These are phyloP conservation scores for Fusarium compactum DNA, from an alignment of 2,329 filamentous ascomycete species.

Conservation along the genomic window DNA sequence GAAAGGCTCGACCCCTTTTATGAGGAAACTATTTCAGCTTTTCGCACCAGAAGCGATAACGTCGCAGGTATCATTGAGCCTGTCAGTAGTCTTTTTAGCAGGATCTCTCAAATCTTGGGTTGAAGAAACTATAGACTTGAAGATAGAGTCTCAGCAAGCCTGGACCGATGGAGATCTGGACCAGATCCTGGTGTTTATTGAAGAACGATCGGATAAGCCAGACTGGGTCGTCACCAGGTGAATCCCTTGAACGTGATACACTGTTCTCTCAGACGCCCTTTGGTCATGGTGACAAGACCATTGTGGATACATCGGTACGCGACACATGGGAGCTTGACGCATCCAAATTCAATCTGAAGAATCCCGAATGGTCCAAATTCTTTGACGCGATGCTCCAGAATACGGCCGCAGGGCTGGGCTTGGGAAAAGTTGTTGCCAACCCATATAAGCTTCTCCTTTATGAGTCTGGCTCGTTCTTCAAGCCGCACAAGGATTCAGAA, in stretches of 20 bases:
- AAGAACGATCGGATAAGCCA: background rate
- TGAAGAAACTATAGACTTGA: background rate
- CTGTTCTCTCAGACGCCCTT: constrained; percentile 10
- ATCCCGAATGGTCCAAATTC: constrained; percentile 7
- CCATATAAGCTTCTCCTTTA: constrained; percentile 29
- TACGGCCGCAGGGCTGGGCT: constrained; percentile 8
- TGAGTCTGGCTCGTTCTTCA: constrained; percentile 32
- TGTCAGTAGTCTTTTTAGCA: background rate
- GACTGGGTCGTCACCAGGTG: background rate
- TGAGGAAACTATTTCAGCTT: background rate
- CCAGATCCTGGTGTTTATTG: background rate
- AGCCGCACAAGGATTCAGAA: constrained; percentile 18
- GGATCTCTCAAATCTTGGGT: background rate
- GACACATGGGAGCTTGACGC: constrained; percentile 30
- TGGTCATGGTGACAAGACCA: constrained; percentile 17
- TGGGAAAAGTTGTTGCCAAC: background rate
- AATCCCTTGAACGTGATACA: background rate
- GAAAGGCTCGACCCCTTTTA: background rate
- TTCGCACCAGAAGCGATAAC: background rate
- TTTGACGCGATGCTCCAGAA: background rate
- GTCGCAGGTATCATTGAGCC: background rate
- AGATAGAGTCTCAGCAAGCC: background rate
- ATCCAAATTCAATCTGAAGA: constrained; percentile 12
- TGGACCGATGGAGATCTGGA: background rate
- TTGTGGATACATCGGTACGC: constrained; percentile 14